A percentile compares a stretch with the other conserved stretches of the same genome.
phyloP scores from a whole-genome alignment of 768 basidiomycete genomes.

The Termitomyces sp. region DNA sequence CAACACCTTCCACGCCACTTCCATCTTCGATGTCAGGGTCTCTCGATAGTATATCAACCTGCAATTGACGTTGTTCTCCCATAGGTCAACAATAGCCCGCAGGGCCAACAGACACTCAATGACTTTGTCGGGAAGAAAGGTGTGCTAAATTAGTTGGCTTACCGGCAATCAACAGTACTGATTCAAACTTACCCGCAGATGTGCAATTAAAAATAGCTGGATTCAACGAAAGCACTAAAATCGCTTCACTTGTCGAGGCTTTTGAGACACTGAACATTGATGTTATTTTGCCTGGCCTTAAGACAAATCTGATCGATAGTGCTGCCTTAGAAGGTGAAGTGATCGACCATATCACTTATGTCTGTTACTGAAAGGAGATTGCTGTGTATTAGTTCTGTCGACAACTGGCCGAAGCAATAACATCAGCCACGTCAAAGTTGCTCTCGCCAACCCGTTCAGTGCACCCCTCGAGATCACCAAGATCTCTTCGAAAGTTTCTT shows the following conservation, averaged over 20 bases:
- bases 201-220: slow-evolving; percentile 53
- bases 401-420: slow-evolving; percentile 61
- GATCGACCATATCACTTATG: slow-evolving; percentile 1
- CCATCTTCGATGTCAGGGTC: slow-evolving; percentile 43
- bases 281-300: slow-evolving; percentile 55
- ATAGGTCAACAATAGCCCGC: slow-evolving; percentile 54
- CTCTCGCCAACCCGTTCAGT: slow-evolving; percentile 64
- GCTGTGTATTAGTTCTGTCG: slow-evolving; percentile 39
- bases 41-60: neutral
- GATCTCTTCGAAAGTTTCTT: slow-evolving; percentile 55
- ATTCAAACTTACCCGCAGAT: slow-evolving; percentile 27
- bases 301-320: slow-evolving; percentile 47
- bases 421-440: slow-evolving; percentile 58
- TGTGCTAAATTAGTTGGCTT: slow-evolving; percentile 14
- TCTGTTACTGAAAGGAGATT: neutral
- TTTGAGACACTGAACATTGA: slow-evolving; percentile 55
- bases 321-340: slow-evolving; percentile 54
- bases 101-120: slow-evolving; percentile 57
- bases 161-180: neutral
- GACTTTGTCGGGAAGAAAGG: slow-evolving; percentile 63
- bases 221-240: slow-evolving; percentile 52
- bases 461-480: slow-evolving; percentile 50
- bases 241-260: slow-evolving; percentile 53
- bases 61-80: slow-evolving; percentile 2
- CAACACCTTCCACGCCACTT: slow-evolving; percentile 47